phyloP scores from a whole-genome alignment of 768 basidiomycete genomes.

The Trametes sanguinea region DNA sequence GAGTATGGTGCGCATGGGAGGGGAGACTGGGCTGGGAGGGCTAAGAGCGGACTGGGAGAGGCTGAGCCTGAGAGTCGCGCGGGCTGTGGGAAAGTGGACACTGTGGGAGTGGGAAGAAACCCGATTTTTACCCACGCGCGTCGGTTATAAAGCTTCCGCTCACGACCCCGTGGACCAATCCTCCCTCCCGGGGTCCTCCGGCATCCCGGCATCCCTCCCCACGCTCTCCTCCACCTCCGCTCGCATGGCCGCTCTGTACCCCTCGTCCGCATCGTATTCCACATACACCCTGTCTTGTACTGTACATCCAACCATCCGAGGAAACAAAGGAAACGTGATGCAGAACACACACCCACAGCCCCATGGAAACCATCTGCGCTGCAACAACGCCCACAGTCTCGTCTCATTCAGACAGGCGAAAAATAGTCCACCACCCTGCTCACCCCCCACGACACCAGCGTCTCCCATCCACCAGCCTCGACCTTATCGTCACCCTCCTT shows the following conservation, averaged over 20 bases:
- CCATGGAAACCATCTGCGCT: no score
- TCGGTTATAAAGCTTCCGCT: slow-evolving; percentile 34
- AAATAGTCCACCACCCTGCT: slow-evolving; percentile 25
- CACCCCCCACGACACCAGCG: slow-evolving; percentile 28
- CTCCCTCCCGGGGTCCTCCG: slow-evolving; percentile 31
- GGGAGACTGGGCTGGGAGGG: slow-evolving; percentile 10
- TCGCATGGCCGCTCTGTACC: neutral
- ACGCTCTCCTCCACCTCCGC: no score
- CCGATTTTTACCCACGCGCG: slow-evolving; percentile 34
- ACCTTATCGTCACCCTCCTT: slow-evolving; percentile 22
- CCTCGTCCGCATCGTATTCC: neutral
- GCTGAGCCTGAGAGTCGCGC: neutral
- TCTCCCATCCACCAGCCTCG: slow-evolving; percentile 20
- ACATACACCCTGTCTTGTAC: no score
- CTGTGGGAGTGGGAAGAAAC: slow-evolving; percentile 49
- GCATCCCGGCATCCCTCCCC: slow-evolving; percentile 22
- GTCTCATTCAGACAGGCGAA: slow-evolving; percentile 14
- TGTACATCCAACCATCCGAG: no score
- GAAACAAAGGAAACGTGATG: no score
- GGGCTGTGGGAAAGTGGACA: slow-evolving; percentile 49
- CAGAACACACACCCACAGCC: neutral
- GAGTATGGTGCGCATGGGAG: slow-evolving; percentile 28
- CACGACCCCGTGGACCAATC: slow-evolving; percentile 29
- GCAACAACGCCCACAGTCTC: no score
- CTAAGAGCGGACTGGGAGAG: slow-evolving; percentile 15